These are phyloP conservation scores for Colletotrichum eleusines DNA, from an alignment of 2,329 filamentous ascomycete genomes.

Conservation along the genomic window DNA sequence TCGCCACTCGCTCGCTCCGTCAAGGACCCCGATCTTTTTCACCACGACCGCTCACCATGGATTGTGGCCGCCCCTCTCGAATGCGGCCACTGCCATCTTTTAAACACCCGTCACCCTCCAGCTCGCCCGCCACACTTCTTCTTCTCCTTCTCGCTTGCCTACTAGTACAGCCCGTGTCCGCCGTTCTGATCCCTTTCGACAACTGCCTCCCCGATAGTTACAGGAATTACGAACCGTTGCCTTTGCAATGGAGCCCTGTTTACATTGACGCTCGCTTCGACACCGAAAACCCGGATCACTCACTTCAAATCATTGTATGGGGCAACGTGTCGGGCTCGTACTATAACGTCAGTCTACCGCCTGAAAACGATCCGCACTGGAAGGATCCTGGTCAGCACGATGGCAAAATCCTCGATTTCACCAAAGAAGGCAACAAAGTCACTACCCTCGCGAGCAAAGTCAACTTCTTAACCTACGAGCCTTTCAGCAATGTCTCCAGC, in stretches of 20 bases:
- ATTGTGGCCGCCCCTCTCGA: conserved; percentile 5
- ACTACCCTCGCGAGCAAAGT: conserved; percentile 81
- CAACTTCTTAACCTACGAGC: conserved; percentile 82
- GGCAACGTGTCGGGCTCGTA: conserved; percentile 89
- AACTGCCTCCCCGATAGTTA: conserved; percentile 81
- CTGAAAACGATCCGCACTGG: conserved; percentile 71
- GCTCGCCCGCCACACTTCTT: conserved; percentile 47
- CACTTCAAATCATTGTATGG: conserved; percentile 83
- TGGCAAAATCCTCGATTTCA: conserved; percentile 82
- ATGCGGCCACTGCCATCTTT: neutral
- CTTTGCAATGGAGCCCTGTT: conserved; percentile 84
- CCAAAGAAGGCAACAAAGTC: conserved; percentile 65
- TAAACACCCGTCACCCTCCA: conserved; percentile 1
- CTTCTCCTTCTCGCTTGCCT: conserved; percentile 55
- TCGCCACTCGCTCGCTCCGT: conserved; percentile 27
- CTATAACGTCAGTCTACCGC: conserved; percentile 68
- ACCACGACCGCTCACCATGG: conserved; percentile 23
- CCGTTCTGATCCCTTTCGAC: conserved; percentile 80
- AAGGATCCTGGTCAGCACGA: conserved; percentile 67
- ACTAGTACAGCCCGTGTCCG: conserved; percentile 60
- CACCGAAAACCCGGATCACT: conserved; percentile 68
- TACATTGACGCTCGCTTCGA: conserved; percentile 82
- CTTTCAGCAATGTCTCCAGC: conserved; percentile 65
- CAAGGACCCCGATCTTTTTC: conserved; percentile 4
- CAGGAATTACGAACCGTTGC: conserved; percentile 53